Conservation (phyloP, 306 rosid species). For the Ormosia semicastrata region DNA sequence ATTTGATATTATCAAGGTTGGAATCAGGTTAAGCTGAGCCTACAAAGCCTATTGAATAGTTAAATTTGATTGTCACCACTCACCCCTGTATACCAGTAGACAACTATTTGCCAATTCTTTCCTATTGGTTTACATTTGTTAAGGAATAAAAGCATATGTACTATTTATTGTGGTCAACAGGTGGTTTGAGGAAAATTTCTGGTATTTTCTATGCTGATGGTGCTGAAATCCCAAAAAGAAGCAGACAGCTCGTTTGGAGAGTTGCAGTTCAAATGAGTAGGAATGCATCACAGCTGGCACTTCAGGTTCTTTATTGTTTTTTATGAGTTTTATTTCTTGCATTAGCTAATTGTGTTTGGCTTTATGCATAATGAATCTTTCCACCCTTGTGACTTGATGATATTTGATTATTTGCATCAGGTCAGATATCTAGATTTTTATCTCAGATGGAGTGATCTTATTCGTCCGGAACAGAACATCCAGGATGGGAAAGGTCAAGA, state of each 20-base stretch:
- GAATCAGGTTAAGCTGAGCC: background rate
- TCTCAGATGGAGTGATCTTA: conserved; percentile 91
- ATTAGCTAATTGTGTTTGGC: conserved; percentile 5
- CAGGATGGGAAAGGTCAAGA: conserved; percentile 81
- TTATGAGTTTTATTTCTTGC: conserved; percentile 18
- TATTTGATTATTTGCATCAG: conserved; percentile 54
- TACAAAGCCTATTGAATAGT: conserved; percentile 3
- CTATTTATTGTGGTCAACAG: conserved; percentile 49
- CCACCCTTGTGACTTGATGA: conserved; percentile 14
- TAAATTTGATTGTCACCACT: conserved; percentile 3
- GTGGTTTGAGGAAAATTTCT: conserved; percentile 71
- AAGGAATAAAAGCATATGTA: background rate
- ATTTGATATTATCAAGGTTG: conserved; percentile 8
- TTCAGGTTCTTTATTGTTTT: conserved; percentile 62
- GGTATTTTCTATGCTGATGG: conserved; percentile 74
- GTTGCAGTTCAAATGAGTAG: conserved; percentile 84
- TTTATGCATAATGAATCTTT: conserved; percentile 25
- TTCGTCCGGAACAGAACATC: conserved; percentile 86
- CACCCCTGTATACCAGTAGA: background rate
- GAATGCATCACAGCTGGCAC: conserved; percentile 86
- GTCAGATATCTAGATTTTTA: conserved; percentile 83
- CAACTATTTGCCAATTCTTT: background rate
- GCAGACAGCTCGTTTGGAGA: conserved; percentile 87
- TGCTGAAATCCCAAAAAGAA: conserved; percentile 80
- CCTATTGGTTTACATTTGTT: background rate